These are phyloP conservation scores for Arachnopeziza araneosa DNA, from an alignment of 2,329 filamentous ascomycete species.

Conservation along the genomic window DNA sequence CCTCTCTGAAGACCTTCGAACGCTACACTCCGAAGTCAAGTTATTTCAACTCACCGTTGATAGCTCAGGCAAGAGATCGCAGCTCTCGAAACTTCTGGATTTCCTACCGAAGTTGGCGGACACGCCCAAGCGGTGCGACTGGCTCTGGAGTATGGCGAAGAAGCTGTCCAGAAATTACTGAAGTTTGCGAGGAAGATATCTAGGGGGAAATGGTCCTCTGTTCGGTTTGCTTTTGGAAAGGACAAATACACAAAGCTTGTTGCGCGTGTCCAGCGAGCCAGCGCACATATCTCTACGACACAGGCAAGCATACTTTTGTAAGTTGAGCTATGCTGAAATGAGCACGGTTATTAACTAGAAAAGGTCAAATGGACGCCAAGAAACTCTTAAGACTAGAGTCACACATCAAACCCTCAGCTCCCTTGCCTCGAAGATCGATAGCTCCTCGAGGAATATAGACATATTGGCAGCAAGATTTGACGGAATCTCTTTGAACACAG, in stretches of 20 bases:
- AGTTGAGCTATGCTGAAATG: neutral
- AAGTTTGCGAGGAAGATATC: neutral
- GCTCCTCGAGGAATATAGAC: neutral
- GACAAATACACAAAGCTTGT: neutral
- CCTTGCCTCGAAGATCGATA: neutral
- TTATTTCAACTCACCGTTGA: neutral
- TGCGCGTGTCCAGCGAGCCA: neutral
- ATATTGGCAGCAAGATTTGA: neutral
- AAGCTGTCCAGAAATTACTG: neutral
- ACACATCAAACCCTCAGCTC: neutral
- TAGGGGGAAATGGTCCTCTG: neutral
- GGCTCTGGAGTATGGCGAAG: neutral
- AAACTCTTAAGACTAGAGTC: neutral
- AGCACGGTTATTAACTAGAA: neutral
- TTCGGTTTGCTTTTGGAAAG: neutral
- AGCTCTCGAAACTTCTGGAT: neutral
- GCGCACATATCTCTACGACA: neutral
- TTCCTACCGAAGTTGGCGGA: neutral
- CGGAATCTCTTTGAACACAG: too few relatives aligned
- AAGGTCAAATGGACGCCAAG: neutral
- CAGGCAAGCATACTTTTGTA: neutral
- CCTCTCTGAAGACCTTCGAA: neutral
- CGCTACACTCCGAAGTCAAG: neutral
- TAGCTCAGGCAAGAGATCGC: neutral
- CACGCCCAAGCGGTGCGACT: neutral